phyloP scores from a whole-genome alignment of 192 early-diverging fungal species.

The Backusella sp. region DNA sequence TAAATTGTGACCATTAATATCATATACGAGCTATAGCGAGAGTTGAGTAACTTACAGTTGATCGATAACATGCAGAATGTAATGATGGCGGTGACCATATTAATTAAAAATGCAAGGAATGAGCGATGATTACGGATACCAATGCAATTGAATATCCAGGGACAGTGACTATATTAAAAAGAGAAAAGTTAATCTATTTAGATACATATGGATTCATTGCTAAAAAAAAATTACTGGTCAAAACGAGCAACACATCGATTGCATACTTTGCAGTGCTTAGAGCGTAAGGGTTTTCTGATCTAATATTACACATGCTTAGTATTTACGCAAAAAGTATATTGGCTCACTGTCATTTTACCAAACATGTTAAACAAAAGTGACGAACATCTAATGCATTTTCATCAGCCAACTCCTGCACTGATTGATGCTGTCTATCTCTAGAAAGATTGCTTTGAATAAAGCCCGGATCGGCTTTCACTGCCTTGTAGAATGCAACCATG shows the following conservation, averaged over 20 bases:
- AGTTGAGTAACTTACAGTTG: conserved; percentile 55
- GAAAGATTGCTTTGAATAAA: conserved; percentile 59
- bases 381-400: conserved; percentile 67
- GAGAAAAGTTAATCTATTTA: background rate
- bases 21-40: background rate
- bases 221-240: conserved; percentile 70
- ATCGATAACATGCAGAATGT: conserved; percentile 60
- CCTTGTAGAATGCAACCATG: conserved; percentile 77
- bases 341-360: conserved; percentile 39
- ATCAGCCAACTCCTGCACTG: conserved; percentile 66
- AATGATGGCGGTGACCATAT: conserved; percentile 61
- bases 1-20: background rate
- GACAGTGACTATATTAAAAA: conserved; percentile 71
- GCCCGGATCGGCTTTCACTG: conserved; percentile 75
- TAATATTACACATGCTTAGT: conserved; percentile 18
- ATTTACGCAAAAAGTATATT: background rate
- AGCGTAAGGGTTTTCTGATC: conserved; percentile 82
- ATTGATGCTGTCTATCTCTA: conserved; percentile 43
- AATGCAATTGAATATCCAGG: conserved; percentile 96
- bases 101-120: conserved; percentile 79
- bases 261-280: conserved; percentile 94
- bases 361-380: conserved; percentile 86
- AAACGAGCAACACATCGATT: conserved; percentile 92
- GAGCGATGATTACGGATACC: conserved; percentile 84
- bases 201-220: background rate